phyloP scores from a whole-genome alignment of 345 rosid species.

The Gossypium herbaceum region DNA sequence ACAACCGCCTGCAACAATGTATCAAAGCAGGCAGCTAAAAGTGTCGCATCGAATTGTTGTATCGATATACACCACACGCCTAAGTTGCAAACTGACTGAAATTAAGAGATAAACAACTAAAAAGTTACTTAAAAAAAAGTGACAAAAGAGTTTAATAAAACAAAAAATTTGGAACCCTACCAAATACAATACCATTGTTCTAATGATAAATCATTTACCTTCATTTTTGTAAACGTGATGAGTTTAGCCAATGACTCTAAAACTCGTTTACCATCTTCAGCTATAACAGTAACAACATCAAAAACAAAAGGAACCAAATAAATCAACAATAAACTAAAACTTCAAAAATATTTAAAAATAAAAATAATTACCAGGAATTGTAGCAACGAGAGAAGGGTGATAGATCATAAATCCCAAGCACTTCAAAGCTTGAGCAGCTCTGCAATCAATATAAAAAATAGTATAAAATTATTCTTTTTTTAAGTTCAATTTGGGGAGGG shows the following conservation, averaged over 20 bases:
- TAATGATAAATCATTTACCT: constrained; percentile 25
- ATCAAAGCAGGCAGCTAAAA: constrained; percentile 31
- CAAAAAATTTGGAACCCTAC: background rate
- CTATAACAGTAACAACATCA: constrained; percentile 18
- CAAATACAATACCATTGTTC: background rate
- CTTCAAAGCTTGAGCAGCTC: constrained; percentile 58
- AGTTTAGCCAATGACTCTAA: constrained; percentile 39
- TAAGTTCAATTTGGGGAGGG: too few species aligned
- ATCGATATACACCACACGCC: constrained; percentile 59
- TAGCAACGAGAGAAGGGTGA: constrained; percentile 38
- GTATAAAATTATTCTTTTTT: background rate
- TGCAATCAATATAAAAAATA: constrained; percentile 11
- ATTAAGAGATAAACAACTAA: constrained; percentile 15
- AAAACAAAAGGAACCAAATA: background rate
- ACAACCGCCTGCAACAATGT: constrained; percentile 38
- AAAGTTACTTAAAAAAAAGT: background rate
- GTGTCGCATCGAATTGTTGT: constrained; percentile 40
- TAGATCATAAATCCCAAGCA: constrained; percentile 55
- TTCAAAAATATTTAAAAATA: background rate
- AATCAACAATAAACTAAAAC: background rate
- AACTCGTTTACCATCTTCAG: constrained; percentile 27
- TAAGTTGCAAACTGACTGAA: constrained; percentile 47
- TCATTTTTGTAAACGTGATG: constrained; percentile 36
- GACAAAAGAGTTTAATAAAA: background rate
- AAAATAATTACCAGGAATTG: constrained; percentile 32